Conservation (phyloP, 208 protist species). For the Acanthamoeba lenticulata region DNA sequence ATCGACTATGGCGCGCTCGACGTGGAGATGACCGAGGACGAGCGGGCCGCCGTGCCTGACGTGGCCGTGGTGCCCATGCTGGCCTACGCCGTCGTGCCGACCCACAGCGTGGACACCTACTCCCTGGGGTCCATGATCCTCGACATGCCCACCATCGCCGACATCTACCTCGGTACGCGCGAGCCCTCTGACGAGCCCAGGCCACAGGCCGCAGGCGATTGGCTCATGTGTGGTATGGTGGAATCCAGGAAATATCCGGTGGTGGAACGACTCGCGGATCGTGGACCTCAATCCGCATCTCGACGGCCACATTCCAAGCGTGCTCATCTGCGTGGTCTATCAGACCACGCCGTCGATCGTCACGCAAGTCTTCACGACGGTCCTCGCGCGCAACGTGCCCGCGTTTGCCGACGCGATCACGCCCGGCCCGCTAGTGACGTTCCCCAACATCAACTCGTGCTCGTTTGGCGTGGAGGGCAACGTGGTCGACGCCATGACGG, state of each 20-base stretch:
- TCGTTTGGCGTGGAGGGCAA: neutral
- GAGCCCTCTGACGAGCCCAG: too few relatives aligned
- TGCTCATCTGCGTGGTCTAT: conserved; percentile 21
- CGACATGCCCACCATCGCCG: neutral
- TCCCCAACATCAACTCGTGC: neutral
- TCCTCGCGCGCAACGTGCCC: neutral
- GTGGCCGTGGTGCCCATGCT: neutral
- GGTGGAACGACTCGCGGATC: conserved; percentile 33
- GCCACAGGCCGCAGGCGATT: too few relatives aligned
- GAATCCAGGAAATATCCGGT: too few relatives aligned
- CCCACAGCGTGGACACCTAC: neutral
- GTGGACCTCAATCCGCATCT: neutral
- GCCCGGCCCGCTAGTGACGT: neutral
- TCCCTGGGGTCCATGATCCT: neutral
- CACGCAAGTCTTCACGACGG: neutral
- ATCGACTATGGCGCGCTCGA: neutral
- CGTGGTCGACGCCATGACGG: neutral
- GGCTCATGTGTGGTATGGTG: too few relatives aligned
- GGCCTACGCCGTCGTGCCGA: neutral
- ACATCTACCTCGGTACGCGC: conserved; percentile 44
- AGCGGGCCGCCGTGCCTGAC: neutral
- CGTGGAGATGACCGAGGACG: neutral
- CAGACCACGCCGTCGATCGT: conserved; percentile 7
- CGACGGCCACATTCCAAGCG: neutral
- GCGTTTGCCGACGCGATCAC: neutral